These are phyloP conservation scores for Monilinia laxa DNA, from an alignment of 2,329 filamentous ascomycete genomes.

Conservation along the genomic window DNA sequence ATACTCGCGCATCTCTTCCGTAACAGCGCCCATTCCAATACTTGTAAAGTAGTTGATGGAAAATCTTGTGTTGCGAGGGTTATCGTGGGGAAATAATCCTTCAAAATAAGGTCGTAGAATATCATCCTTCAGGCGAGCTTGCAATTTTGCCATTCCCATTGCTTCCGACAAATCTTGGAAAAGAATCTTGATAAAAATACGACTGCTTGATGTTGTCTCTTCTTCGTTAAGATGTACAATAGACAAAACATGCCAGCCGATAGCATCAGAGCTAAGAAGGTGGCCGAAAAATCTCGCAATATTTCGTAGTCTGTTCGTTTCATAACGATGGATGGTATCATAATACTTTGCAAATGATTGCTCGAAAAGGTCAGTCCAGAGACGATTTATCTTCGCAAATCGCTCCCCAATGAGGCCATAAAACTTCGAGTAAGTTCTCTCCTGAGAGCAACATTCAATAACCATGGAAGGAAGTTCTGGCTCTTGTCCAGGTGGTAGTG, in stretches of 20 bases:
- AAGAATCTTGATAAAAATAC: conserved; percentile 98
- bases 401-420: conserved; percentile 92
- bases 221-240: conserved; percentile 91
- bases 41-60: conserved; percentile 99
- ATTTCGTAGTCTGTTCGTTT: conserved; percentile 92
- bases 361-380: conserved; percentile 94
- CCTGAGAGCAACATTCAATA: conserved; percentile 93
- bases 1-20: conserved; percentile 90
- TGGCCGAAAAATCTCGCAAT: conserved; percentile 95
- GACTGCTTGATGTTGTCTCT: conserved; percentile 91
- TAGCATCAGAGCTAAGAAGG: conserved; percentile 80
- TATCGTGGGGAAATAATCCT: conserved; percentile 87
- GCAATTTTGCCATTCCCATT: conserved; percentile 77
- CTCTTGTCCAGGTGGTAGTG: conserved; percentile 82
- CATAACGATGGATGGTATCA: conserved; percentile 94
- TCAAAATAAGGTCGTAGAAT: conserved; percentile 74
- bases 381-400: conserved; percentile 91
- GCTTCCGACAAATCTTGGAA: conserved; percentile 90
- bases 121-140: conserved; percentile 74
- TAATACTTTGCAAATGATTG: conserved; percentile 90
- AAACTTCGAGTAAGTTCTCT: conserved; percentile 96
- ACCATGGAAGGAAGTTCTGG: conserved; percentile 94
- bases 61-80: conserved; percentile 87
- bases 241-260: conserved; percentile 88
- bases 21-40: conserved; percentile 92